Percentiles rank a stretch among this genome's conserved stretches.
phyloP scores from a whole-genome alignment of 2,329 filamentous ascomycete genomes.

The Verruconis gallopava region DNA sequence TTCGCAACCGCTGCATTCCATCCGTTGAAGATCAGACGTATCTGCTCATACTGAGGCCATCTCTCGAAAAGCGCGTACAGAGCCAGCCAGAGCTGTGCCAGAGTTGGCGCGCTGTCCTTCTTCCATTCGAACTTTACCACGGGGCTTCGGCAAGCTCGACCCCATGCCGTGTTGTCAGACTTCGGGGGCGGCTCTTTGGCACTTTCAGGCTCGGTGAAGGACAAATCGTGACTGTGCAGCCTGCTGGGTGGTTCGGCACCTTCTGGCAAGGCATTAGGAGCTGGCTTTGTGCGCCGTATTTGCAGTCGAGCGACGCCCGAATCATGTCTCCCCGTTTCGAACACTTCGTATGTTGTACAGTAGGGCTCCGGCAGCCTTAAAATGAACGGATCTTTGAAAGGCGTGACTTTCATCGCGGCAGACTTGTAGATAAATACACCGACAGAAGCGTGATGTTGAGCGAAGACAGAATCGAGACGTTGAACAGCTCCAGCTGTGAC shows the following conservation, averaged over 20 bases:
- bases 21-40: background rate
- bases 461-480: no score
- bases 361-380: background rate
- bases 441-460: no score
- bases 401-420: background rate
- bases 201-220: background rate
- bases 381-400: background rate
- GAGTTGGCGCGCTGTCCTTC: background rate
- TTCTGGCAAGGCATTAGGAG: background rate
- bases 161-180: background rate
- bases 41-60: background rate
- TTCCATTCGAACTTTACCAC: background rate
- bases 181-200: background rate
- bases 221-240: background rate
- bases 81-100: background rate
- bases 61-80: background rate
- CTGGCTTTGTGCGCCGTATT: background rate
- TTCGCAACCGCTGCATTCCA: background rate
- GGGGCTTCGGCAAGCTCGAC: background rate
- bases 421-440: no score
- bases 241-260: background rate
- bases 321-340: background rate
- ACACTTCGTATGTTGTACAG: background rate
- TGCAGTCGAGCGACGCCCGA: background rate
- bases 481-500: no score